Evolutionary conservation across 495 filamentous ascomycete genomes (phyloP), one percentile per base, ranked within the genome.

Genomic region (Trichoderma reesei): DNA sequence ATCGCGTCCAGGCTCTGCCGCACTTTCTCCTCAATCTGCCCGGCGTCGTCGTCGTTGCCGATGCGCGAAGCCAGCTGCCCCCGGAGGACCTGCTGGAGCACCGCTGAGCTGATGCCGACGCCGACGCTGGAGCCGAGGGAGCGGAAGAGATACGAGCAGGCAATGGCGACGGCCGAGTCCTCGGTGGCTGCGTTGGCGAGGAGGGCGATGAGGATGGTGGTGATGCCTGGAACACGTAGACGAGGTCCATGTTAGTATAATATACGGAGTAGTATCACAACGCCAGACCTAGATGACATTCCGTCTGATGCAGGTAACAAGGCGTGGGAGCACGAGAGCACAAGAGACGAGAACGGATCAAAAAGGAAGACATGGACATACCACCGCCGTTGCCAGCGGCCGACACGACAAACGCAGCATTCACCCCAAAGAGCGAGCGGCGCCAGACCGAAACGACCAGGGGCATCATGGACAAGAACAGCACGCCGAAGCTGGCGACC

Each of bases 101-200:
- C 80, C 3, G 88, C 91, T 0, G 89, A 83, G 14, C 85, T 81
- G 33, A 90, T 70, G 31, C 87, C 87, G 42, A 95, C 73, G 9
- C 90, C 90, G 20, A 90, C 80, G 9, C 90, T 86, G 4, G 84
- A 86, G n/a, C 91, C 91, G 10, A 95, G 77, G 5, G 88, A 87
- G 4, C 91, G 86, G 80, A 96, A 96, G 2, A 95, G 82, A 72
- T 95, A 96, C 1, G 85, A 90, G 72, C 89, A 92, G 2, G 91
- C 91, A 13, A 90, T 92, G 3, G 86, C 87, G 3, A 95, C 81
- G 0, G 91, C 91, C 65, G 90, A 86, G 67, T 94, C 90, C 44
- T 82, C 80, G 0, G 74, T 78, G 8, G 80, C 74, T 0, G 87
- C 82, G 68, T 92, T 92, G 38, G 89, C 85, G 68, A 95, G 87